Evolutionary conservation across 2,329 filamentous ascomycete species (phyloP), one percentile per base, ranked within the genome.

Genomic region (Talaromyces verruculosus): DNA sequence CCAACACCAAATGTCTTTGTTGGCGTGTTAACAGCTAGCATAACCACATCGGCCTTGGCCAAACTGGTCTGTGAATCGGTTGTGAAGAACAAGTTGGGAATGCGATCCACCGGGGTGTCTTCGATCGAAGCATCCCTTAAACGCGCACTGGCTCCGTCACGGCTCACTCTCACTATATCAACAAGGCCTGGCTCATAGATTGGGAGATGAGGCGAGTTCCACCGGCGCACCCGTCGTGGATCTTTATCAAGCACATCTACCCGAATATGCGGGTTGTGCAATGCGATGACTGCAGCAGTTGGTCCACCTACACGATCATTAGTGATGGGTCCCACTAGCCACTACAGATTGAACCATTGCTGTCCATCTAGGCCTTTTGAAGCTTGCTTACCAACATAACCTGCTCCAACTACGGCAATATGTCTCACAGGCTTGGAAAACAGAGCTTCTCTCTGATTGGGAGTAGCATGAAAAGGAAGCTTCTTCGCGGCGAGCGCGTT

Each of bases 1-100:
- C 91, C 91, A 25, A 87, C 79, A 64, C 91, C 91, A 58, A 84
- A 85, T 41, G 81, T 85, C 79, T 93, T 93, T 51, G 91, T 93
- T 1, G 91, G 91, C 0, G 91, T 93, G 76, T 93, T 92, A 71
- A 94, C 91, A 15, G 89, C 87, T 64, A 93, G 85, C 67, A 94
- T 85, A 65, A 94, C 85, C 53, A 93, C 79, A 73, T 93, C 90
- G 13, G 91, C 90, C 68, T 88, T 85, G 28, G 81, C 76, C 67
- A 93, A 89, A 67, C 82, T 83, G 68, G 78, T 81, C 22, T 83
- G 83, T 10, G 91, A 83, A 63, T 92, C 84, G 22, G 87, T 90
- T 2, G 89, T 89, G 79, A 94, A 94, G 80, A 88, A 84, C 19
- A 94, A 82, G 76, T 93, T 94, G 13, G 87, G 84, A 61, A 79